Conservation (phyloP, 306 rosid species). For the Cucurbita moschata region DNA sequence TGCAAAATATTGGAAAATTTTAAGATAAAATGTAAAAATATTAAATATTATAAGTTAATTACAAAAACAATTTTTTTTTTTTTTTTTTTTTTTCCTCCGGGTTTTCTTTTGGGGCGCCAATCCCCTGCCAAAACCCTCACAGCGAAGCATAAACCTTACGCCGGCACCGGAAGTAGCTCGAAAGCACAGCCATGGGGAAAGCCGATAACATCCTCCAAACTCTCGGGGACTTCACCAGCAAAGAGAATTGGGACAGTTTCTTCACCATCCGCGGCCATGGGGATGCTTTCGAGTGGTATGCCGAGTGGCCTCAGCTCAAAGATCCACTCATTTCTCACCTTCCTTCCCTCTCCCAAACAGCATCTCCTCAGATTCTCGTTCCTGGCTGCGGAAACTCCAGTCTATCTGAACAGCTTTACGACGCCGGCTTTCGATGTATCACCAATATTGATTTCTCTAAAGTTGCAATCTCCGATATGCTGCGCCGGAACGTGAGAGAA, state of each 20-base stretch:
- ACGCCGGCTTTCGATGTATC: conserved; percentile 42
- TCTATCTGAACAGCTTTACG: conserved; percentile 81
- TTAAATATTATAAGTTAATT: no score
- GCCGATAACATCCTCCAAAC: conserved; percentile 49
- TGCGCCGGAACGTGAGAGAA: conserved; percentile 78
- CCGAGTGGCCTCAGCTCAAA: conserved; percentile 60
- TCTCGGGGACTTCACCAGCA: conserved; percentile 80
- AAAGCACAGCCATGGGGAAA: conserved; percentile 22
- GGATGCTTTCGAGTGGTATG: conserved; percentile 86
- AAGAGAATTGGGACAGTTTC: conserved; percentile 92
- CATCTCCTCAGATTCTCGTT: conserved; percentile 30
- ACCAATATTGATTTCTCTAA: conserved; percentile 84
- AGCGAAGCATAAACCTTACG: neutral
- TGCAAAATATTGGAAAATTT: no score
- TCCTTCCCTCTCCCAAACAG: conserved; percentile 6
- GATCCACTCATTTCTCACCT: conserved; percentile 45
- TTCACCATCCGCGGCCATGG: conserved; percentile 56
- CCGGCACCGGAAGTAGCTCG: neutral
- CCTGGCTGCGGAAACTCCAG: conserved; percentile 91
- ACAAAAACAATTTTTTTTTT: no score
- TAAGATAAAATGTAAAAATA: no score
- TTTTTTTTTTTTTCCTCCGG: no score
- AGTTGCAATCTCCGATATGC: conserved; percentile 74
- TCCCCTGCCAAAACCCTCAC: neutral
- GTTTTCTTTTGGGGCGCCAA: neutral